Evolutionary conservation across 257 asterid genomes (phyloP), one percentile per base, ranked within the genome.

Genomic region (Petrea volubilis): DNA sequence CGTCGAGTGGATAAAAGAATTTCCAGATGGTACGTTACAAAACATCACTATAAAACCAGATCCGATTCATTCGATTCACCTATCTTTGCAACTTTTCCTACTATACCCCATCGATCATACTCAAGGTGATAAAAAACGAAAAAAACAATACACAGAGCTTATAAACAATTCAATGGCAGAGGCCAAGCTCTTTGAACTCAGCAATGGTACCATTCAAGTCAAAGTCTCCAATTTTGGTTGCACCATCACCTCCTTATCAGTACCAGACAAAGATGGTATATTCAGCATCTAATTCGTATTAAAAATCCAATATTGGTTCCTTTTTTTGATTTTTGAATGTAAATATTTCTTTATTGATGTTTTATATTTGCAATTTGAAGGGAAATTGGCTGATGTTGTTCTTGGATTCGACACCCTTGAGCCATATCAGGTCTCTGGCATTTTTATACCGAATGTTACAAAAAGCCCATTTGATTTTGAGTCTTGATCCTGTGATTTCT

Each of bases 371-470:
- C 51, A 25, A 40, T 74, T 53, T 81, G 73, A 75, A 95, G 98
- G 99, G 66, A 87, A 87, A 72, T 82, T 88, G 85, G 92, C 79
- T 57, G 99, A 95, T 79, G 94, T 95, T 78, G 99, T 95, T 78
- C 96, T 95, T 65, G 99, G 99, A 82, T 92, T 95, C 69, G 99
- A 95, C 85, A 74, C 94, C 3, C 72, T 92, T 14, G 96, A 95
- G 72, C 96, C 99, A 7, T 95, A 95, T 79, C 77, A 79, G 99
- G 98, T 90, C 60, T 67, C 79, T 51, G 7, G 44, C 40, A 46
- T 56, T 60, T 57, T 13, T 10, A 1, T n/a, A 17, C 8, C 38
- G 24, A 28, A n/a, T 49, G 9, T 25, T 24, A 1, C 24, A 21
- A 3, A 13, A 66, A 63, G 10, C 43, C 76, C 23, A 21, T 25